These are phyloP conservation scores for Physcomitrium patens DNA, from an alignment of 225 moss, liverwort and hornwort species.

Conservation along the genomic window DNA sequence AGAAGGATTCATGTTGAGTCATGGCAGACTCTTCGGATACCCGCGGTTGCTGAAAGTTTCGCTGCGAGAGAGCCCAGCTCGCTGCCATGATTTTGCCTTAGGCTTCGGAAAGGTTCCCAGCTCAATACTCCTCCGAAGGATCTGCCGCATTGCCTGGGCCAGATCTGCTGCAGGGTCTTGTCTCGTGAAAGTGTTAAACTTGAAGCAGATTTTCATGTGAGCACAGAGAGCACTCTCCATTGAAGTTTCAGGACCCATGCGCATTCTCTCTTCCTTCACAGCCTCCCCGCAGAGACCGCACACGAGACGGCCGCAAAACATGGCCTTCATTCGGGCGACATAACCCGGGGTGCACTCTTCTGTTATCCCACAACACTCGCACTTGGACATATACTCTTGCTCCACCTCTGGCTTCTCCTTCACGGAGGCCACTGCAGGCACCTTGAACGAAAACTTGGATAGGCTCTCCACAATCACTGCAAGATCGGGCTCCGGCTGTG, in stretches of 20 bases:
- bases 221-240: conserved; percentile 71
- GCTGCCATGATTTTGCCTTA: conserved; percentile 52
- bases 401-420: conserved; percentile 54
- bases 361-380: conserved; percentile 78
- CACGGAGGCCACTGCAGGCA: conserved; percentile 20
- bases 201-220: conserved; percentile 61
- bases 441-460: conserved; percentile 54
- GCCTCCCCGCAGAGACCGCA: conserved; percentile 91
- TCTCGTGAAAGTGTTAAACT: conserved; percentile 58
- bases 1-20: not conserved
- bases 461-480: conserved; percentile 56
- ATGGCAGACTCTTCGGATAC: conserved; percentile 41
- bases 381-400: conserved; percentile 68
- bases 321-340: conserved; percentile 62
- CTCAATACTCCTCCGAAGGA: conserved; percentile 49
- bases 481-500: conserved; percentile 32
- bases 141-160: conserved; percentile 58
- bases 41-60: conserved; percentile 61
- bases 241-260: conserved; percentile 45
- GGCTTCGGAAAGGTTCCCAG: conserved; percentile 42
- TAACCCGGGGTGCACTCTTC: conserved; percentile 88
- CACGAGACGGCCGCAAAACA: conserved; percentile 68
- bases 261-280: conserved; percentile 81
- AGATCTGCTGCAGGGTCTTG: conserved; percentile 57
- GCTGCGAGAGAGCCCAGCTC: conserved; percentile 56